Evolutionary conservation across 108 stramenopile species (phyloP), one percentile per base, ranked within the genome.

Genomic region (Aurantiochytrium sp.): DNA sequence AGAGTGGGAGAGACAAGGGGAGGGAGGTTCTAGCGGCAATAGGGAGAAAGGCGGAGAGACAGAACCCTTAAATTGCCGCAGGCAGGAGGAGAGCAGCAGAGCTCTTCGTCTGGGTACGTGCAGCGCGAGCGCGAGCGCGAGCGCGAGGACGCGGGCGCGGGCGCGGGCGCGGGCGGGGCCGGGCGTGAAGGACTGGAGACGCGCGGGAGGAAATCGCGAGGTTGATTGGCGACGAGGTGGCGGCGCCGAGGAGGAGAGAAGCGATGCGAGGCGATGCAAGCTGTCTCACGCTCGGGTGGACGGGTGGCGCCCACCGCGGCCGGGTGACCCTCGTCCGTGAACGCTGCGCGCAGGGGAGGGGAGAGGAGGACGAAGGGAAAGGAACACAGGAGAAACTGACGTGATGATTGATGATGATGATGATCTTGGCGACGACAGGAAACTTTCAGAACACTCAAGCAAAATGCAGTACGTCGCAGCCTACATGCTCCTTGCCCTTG

Each of bases 401-500:
- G 35, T 35, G 35, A 35, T 35, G 35, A 35, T 35, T 35, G 35
- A 35, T 35, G 35, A 35, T 35, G 35, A 35, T 35, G 35, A 35
- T 2, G 35, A 35, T 35, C 35, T 35, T 35, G 35, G 35, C 35
- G 35, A 35, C 35, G 35, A 35, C 35, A 69, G 64, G 64, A 69
- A 69, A 10, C 64, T 16, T 16, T 69, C 64, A 10, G 21, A 14
- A 59, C 59, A 69, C 64, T 69, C 42, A 16, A 69, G 64, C 76
- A 83, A 83, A 83, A 83, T 83, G 76, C 44, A 83, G 76, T 53
- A 53, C 76, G 45, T 83, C 49, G 76, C 76, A 21, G 76, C 76
- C 0, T 83, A 83, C 76, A 83, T 83, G 76, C 76, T 83, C 76
- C 76, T 83, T 83, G 76, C 51, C 76, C 76, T 83, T 45, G 76